These are phyloP conservation scores for Aspergillus egyptiacus DNA, from an alignment of 495 filamentous ascomycete species.

Conservation along the genomic window DNA sequence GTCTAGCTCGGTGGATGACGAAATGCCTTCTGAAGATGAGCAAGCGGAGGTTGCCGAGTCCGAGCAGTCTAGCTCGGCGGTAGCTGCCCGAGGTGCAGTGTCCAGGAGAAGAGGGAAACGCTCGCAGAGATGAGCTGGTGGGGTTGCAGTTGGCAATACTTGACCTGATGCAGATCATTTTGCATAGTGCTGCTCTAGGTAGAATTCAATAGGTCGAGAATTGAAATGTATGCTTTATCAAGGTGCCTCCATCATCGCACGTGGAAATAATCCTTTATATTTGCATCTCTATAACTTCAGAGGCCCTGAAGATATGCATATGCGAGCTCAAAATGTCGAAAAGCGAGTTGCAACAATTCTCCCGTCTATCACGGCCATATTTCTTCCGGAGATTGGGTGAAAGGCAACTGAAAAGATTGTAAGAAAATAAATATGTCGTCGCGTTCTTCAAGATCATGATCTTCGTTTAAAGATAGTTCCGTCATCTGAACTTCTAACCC, in stretches of 20 bases:
- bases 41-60: conserved; percentile 22
- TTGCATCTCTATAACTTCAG: too few relatives aligned
- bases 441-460: conserved; percentile 16
- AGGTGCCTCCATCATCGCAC: too few relatives aligned
- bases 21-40: conserved; percentile 25
- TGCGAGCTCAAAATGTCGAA: too few relatives aligned
- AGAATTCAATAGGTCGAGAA: too few relatives aligned
- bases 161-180: not conserved
- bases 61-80: conserved; percentile 26
- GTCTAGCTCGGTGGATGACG: conserved; percentile 12
- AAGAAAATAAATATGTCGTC: conserved; percentile 10
- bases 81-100: conserved; percentile 21
- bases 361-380: conserved; percentile 7
- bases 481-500: not conserved
- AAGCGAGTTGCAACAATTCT: conserved; percentile 16
- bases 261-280: too few relatives aligned
- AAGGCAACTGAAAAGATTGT: not conserved
- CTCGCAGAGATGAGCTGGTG: conserved; percentile 24
- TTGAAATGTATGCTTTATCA: too few relatives aligned
- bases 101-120: conserved; percentile 30
- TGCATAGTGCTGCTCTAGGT: too few relatives aligned
- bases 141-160: not conserved
- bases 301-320: too few relatives aligned
- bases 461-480: conserved; percentile 5
- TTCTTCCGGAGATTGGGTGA: too few relatives aligned